Evolutionary conservation across 176 grass and related monocot species (phyloP).

Genomic region (Melocanna baccifera): DNA sequence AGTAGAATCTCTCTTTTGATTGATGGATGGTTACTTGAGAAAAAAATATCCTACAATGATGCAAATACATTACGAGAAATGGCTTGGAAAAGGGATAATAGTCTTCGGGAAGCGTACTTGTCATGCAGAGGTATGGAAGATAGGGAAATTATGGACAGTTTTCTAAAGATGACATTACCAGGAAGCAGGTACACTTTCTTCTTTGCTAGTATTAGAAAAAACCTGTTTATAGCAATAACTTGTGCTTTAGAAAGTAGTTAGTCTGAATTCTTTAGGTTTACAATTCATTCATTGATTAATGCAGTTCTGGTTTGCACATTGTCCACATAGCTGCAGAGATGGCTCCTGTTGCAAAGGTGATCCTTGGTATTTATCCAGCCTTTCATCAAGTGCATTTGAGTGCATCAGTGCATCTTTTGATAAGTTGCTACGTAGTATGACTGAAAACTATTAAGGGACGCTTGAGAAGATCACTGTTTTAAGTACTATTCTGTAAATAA

Average conservation of each 20-base stretch:
- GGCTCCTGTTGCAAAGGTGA: slow-evolving; percentile 95
- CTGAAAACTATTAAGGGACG: not conserved
- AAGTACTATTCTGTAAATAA: not conserved
- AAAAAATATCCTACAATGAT: slow-evolving; percentile 70
- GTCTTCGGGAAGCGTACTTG: slow-evolving; percentile 70
- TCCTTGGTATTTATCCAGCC: slow-evolving; percentile 24
- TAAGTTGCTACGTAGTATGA: slow-evolving; percentile 4
- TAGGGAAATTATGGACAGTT: slow-evolving; percentile 66
- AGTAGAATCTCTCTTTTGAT: slow-evolving; percentile 73
- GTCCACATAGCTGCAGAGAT: slow-evolving; percentile 97
- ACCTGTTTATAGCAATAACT: not conserved
- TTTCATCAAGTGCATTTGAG: slow-evolving; percentile 26
- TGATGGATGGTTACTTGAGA: slow-evolving; percentile 94
- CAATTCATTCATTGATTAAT: slow-evolving; percentile 28
- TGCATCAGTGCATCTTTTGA: slow-evolving; percentile 1
- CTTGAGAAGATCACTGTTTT: not conserved
- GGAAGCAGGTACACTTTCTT: slow-evolving; percentile 51
- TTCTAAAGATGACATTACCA: slow-evolving; percentile 64
- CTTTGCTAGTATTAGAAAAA: slow-evolving; percentile 11
- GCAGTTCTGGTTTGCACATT: slow-evolving; percentile 80
- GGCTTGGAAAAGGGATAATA: slow-evolving; percentile 69
- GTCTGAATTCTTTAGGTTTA: slow-evolving; percentile 4
- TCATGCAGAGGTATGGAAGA: slow-evolving; percentile 66
- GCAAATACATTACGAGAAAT: slow-evolving; percentile 65
- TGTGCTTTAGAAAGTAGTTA: not conserved